A percentile compares a stretch with the other conserved stretches of the same genome.
phyloP scores from a whole-genome alignment of 768 basidiomycete species.

The Suillus luteus region DNA sequence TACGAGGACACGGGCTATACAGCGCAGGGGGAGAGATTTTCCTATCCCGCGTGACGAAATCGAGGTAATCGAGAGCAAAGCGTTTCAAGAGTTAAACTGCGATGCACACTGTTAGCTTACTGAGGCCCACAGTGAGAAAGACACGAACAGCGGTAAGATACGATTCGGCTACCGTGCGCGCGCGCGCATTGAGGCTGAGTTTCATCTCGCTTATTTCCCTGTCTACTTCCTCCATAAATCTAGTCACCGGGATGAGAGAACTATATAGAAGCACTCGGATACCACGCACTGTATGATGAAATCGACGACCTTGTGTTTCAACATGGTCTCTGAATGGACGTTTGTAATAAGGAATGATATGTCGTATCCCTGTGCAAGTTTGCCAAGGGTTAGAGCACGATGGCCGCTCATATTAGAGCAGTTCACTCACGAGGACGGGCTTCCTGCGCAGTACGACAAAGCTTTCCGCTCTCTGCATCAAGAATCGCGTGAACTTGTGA shows the following conservation, averaged over 20 bases:
- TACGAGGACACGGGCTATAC: not conserved
- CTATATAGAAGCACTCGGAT: constrained; percentile 10
- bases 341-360: constrained; percentile 99
- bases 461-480: constrained; percentile 98
- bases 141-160: constrained; percentile 84
- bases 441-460: constrained; percentile 96
- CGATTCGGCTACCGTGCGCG: constrained; percentile 96
- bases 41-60: not conserved
- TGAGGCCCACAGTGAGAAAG: not conserved
- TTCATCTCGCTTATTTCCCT: constrained; percentile 99
- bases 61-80: not conserved
- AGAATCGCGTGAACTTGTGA: constrained; percentile 97
- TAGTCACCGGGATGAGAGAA: constrained; percentile 30
- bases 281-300: constrained; percentile 93
- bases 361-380: constrained; percentile 79
- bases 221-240: constrained; percentile 99
- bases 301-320: constrained; percentile 99
- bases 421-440: constrained; percentile 72
- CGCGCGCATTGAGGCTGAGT: constrained; percentile 91
- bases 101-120: not conserved
- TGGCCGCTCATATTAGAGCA: constrained; percentile 14
- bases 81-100: constrained; percentile 30
- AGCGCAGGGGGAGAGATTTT: not conserved
- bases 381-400: constrained; percentile 12
- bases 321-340: constrained; percentile 95